Evolutionary conservation across 106 monocot species (phyloP).

Genomic region (Allium sativum): DNA sequence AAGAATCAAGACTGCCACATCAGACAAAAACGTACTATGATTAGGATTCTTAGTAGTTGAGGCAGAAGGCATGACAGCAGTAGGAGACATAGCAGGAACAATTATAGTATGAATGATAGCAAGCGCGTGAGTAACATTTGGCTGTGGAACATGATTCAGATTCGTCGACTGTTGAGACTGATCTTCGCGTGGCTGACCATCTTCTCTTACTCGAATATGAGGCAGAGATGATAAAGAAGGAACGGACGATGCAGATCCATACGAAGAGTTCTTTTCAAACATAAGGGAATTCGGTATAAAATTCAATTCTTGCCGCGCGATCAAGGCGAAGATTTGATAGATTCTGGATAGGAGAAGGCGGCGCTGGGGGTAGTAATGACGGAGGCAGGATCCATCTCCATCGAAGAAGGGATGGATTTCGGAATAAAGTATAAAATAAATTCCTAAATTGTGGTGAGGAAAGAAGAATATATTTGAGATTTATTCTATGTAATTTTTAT

Average conservation of each 20-base stretch:
- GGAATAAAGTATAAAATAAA: too few species aligned
- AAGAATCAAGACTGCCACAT: constrained; percentile 47
- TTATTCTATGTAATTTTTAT: too few species aligned
- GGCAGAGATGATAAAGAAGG: constrained; percentile 76
- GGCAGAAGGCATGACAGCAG: constrained; percentile 4
- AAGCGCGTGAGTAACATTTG: background rate
- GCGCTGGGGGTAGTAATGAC: constrained; percentile 25
- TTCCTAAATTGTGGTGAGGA: too few species aligned
- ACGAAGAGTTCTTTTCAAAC: constrained; percentile 66
- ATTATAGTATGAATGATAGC: background rate
- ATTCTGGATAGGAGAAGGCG: constrained; percentile 43
- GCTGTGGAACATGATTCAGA: constrained; percentile 5
- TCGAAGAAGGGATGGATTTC: background rate
- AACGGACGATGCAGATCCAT: constrained; percentile 61
- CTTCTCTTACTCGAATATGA: constrained; percentile 65
- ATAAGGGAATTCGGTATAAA: constrained; percentile 72
- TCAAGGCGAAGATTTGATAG: constrained; percentile 73
- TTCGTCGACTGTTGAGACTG: constrained; percentile 51
- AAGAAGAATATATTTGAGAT: too few species aligned
- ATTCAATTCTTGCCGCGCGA: constrained; percentile 62
- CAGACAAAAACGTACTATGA: constrained; percentile 20
- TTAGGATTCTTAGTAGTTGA: constrained; percentile 44
- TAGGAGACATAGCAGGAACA: constrained; percentile 6
- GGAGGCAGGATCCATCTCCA: constrained; percentile 15
- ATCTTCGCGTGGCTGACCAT: constrained; percentile 49